Base-by-base conservation (phyloP, 106 monocot genomes). In the Amphibolis antarctica region DNA sequence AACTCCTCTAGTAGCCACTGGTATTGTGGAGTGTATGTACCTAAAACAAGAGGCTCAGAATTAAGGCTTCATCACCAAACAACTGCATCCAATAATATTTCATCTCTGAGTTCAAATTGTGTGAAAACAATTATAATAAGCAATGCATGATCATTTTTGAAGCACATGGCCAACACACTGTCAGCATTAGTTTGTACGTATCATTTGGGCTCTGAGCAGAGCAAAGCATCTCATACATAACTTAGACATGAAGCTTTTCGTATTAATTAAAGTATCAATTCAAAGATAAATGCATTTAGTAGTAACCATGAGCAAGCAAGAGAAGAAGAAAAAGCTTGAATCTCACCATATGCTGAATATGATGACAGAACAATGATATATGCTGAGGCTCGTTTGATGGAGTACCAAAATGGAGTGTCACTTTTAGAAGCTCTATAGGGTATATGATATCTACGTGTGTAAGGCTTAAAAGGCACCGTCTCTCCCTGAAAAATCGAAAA, bases 381-480 rank as follows among this genome's bases (percentile, higher is more conserved):
- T 20, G 89, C 81, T 0, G 93, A 81, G 17, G 80, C 93, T 43
- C 85, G 66, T 65, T 83, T 94, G 66, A 94, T 69, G 26, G 93
- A 89, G 63, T 89, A 94, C 93, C 93, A 94, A 25, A 83, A 78
- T 36, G 93, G 86, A 47, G 78, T 12, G 49, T 83, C 89, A 74
- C 93, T 94, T 19, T 77, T 76, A 36, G 93, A 86, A 65, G 81
- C 81, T 66, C 61, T 75, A 19, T 79, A 94, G 0, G 93, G 93
- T 36, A 36, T 7, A 36, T 36, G 7, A 36, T 36, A 36, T 7
- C 36, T 36, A 36, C 7, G 36, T 36, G 36, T 36, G 36, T 36
- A 93, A 14, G 93, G 89, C 62, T 94, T 94, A 72, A 89, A 94
- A n/a, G 89, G 85, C 21, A 31, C 59, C 0, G 45, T 79, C 67